Base-by-base conservation (phyloP, 352 stramenopile species). In the Phytophthora constricta region DNA sequence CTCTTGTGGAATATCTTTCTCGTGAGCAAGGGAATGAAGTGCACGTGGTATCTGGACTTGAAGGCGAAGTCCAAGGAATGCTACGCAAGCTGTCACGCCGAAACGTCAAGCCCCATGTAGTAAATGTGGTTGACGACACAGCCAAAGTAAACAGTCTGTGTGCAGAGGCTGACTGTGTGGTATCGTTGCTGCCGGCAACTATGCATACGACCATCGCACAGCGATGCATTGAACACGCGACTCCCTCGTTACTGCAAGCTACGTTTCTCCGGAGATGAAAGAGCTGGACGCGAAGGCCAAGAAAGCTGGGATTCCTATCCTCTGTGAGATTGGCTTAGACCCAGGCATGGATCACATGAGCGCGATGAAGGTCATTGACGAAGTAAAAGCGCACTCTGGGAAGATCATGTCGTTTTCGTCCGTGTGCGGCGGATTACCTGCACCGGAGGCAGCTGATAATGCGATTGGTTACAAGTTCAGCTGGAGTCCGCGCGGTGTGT, bases 381-480 rank as follows among this genome's bases (percentile, higher is more conserved):
- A 98, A 74, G 91, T 98, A 39, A 93, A 98, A 46, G 80, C 84
- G 5, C 76, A 92, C 20, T 92, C 89, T 49, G 96, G 96, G 23
- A 90, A 86, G 51, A 80, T 99, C 46, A 74, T 89, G 28, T 93
- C 81, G 22, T 99, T 99, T 74, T 95, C 86, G 28, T 98, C 94
- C 19, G 88, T 99, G 14, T 99, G 96, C 73, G 97, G 97, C 33
- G 97, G 97, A 27, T 79, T 99, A 5, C 95, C 95, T 42, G 92
- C 96, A 2, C 96, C 97, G 5, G 95, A 98, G 74, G 95, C 94
- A 3, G 95, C 93, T 4, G 90, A 98, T 70, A 99, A 99, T 65
- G 87, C 95, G 20, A 95, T 99, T 48, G 91, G 89, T 22, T 99
- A 99, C 83, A 99, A 99, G 76, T 99, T 99, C 70, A 98, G 92